These are phyloP conservation scores for Ettlia oleoabundans DNA, from an alignment of 139 green algal genomes.

Conservation along the genomic window DNA sequence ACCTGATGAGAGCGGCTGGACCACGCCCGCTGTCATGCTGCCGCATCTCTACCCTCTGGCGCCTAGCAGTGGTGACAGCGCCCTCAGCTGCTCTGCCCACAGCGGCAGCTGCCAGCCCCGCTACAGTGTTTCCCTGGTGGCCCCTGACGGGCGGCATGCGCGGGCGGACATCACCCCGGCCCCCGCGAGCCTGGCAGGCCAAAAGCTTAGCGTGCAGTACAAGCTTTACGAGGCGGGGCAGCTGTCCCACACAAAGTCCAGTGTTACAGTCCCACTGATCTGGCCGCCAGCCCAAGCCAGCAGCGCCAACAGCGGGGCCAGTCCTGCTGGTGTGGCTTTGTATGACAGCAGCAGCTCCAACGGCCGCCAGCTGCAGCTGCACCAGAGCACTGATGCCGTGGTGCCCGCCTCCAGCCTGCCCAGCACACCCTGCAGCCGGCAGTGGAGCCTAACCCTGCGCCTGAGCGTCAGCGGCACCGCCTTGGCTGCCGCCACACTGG, in stretches of 20 bases:
- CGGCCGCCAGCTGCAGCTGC: too few species aligned
- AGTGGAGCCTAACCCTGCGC: too few species aligned
- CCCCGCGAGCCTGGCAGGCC: neutral
- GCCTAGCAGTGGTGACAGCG: neutral
- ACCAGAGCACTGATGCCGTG: too few species aligned
- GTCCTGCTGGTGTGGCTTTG: too few species aligned
- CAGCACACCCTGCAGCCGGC: too few species aligned
- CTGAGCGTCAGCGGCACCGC: too few species aligned
- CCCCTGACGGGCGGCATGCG: conserved; percentile 6
- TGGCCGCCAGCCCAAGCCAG: too few species aligned
- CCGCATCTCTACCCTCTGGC: neutral
- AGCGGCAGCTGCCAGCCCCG: neutral
- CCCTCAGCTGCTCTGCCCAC: neutral
- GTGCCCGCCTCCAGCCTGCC: too few species aligned
- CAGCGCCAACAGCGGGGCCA: neutral
- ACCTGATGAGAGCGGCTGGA: neutral
- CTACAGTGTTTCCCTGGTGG: conserved; percentile 14
- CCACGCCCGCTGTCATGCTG: neutral
- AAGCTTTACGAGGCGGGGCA: conserved; percentile 10
- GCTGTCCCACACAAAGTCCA: neutral
- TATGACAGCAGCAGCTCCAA: too few species aligned
- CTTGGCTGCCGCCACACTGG: too few species aligned
- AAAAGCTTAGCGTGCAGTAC: neutral
- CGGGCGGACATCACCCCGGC: neutral
- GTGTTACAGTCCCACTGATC: neutral